Evolutionary conservation across 164 flowering plant species (phyloP), one percentile per base, ranked within the genome.

Genomic region (Hamamelis virginiana): DNA sequence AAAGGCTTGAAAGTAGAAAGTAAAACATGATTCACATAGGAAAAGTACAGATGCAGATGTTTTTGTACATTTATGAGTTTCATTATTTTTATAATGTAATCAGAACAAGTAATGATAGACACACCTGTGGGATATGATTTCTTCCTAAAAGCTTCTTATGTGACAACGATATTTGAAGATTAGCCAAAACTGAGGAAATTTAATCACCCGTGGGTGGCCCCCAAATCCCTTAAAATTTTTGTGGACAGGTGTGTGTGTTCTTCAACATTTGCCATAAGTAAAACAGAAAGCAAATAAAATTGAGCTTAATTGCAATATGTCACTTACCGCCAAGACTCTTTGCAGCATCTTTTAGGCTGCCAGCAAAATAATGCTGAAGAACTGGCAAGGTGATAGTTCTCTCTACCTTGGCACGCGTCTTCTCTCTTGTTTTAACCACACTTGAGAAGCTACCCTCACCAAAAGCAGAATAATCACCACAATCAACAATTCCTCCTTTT

Each of bases 291-390:
- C 23, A 53, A 6, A 53, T 8, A 53, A 1, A 26, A 18, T 53
- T 21, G 13, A 26, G 16, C 14, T 60, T 56, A 47, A 21, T 9
- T 22, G 47, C 38, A 9, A 51, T n/a, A 26, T 33, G 44, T 10
- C 14, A 47, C 78, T 79, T 75, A 83, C 86, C 82, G 26, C 84
- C 84, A 60, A 83, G 72, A 51, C 77, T 80, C 68, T 78, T 83
- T 25, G 86, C 86, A 61, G 86, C 86, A 73, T 83, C 86, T 71
- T 80, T 83, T 14, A 83, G 74, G 73, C 84, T 80, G 11, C 86
- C 86, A 33, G 86, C 62, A 65, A 83, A 83, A 66, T 80, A 78
- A 50, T 76, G 80, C 6, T 67, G 73, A 68, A 82, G 85, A 55
- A 80, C 83, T 71, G 77, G 64, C 69, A 80, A 48, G 48, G 85